Base-by-base conservation (phyloP, 148 eudicot species). In the Amaranthus palmeri region DNA sequence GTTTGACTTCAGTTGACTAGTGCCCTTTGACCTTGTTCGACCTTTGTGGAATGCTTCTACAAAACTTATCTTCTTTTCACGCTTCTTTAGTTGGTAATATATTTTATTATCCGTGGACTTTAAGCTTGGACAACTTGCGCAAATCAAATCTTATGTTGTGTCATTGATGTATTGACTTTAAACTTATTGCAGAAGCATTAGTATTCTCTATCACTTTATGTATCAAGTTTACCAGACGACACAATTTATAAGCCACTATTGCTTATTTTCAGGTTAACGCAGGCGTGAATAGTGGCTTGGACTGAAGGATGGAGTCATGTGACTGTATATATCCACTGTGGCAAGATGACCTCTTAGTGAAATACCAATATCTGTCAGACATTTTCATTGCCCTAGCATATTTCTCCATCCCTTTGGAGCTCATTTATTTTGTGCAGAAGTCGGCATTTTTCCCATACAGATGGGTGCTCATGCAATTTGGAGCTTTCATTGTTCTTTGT, bases 401-500 rank as follows among this genome's bases (percentile, higher is more conserved):
- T 74, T 92, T 92, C 87, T 92, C 97, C 69, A 92, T 92, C 68
- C 97, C 97, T 36, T 70, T 92, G 81, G 97, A 92, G 83, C 90
- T 92, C 42, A 88, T 92, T 40, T 92, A 92, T 83, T 92, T 92
- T 76, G 96, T 92, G 65, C 87, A 90, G 51, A 90, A 87, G 73
- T 88, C 96, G n/a, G 83, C 97, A 3, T 83, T 90, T 78, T 92
- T 92, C 71, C 97, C 97, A 15, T 92, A 92, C 56, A 83, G 96
- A 88, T 90, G 96, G 96, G 96, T 92, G 54, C 90, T 92, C 8
- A 83, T 92, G 86, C 97, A 88, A 78, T 92, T 92, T 79, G 97
- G 97, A 58, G 97, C 97, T 7, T 92, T 92, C 75, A 92, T 92
- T 61, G 86, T 92, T 73, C 85, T 92, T 1, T 92, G 97, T 78